These are phyloP conservation scores for Malus hybrid DNA, from an alignment of 331 rosid species.

Conservation along the genomic window DNA sequence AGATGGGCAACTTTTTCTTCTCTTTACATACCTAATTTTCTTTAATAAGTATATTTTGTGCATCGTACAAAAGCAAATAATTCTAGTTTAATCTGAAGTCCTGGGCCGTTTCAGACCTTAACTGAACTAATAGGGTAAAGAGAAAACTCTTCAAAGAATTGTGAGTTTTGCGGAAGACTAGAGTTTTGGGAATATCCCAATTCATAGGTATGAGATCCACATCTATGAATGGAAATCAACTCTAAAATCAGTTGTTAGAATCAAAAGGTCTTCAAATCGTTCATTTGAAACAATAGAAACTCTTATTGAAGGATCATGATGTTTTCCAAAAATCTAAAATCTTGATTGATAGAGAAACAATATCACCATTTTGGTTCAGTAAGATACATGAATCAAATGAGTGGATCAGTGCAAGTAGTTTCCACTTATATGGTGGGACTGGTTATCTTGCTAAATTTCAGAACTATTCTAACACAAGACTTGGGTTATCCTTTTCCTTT, in stretches of 20 bases:
- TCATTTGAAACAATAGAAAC: background rate
- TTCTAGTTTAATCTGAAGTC: background rate
- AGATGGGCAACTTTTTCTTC: background rate
- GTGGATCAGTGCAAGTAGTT: background rate
- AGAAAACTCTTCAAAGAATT: background rate
- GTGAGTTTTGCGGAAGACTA: background rate
- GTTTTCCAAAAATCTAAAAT: background rate
- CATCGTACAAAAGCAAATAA: background rate
- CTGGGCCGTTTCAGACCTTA: background rate
- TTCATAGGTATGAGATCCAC: no score
- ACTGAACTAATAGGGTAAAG: background rate
- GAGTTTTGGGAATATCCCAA: background rate
- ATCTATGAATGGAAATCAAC: background rate
- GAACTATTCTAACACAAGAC: background rate
- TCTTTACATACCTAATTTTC: background rate
- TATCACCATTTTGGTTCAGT: background rate
- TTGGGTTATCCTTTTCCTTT: no score
- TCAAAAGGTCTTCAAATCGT: background rate
- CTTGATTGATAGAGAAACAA: background rate
- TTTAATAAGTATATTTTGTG: background rate
- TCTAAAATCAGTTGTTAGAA: no score
- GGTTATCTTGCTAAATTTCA: background rate
- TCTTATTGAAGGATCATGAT: background rate
- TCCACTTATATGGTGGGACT: background rate
- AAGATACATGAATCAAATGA: background rate